phyloP scores from a whole-genome alignment of 2,329 filamentous ascomycete species.

The Aspergillus sp. region DNA sequence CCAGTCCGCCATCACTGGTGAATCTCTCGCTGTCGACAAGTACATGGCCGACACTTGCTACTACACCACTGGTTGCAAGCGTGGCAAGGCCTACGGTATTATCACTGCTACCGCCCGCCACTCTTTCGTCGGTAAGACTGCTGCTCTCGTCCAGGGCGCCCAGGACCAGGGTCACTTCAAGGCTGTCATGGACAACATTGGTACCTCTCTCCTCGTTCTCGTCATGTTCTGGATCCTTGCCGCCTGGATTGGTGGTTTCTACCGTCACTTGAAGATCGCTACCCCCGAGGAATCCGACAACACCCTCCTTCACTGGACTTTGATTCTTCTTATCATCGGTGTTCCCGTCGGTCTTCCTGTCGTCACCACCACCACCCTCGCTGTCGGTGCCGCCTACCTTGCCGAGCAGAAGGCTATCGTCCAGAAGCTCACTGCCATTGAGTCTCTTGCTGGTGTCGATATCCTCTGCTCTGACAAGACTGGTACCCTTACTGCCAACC shows the following conservation, averaged over 20 bases:
- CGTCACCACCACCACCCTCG: constrained; percentile 74
- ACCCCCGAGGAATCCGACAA: constrained; percentile 53
- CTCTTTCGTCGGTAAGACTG: constrained; percentile 76
- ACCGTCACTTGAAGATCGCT: constrained; percentile 64
- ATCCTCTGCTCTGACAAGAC: constrained; percentile 82
- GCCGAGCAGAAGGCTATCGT: constrained; percentile 77
- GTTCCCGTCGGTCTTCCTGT: constrained; percentile 78
- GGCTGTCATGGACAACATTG: constrained; percentile 80
- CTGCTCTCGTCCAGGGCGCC: constrained; percentile 70
- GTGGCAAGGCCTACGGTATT: constrained; percentile 72
- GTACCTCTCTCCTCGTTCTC: constrained; percentile 69
- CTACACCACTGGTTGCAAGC: constrained; percentile 81
- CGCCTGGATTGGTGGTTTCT: constrained; percentile 78
- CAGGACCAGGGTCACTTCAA: constrained; percentile 78
- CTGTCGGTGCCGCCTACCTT: constrained; percentile 74
- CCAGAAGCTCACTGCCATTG: constrained; percentile 76
- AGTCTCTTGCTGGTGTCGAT: constrained; percentile 72
- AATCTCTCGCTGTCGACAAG: constrained; percentile 64
- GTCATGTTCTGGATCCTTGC: constrained; percentile 76
- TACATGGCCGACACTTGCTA: constrained; percentile 73
- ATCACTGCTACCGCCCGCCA: constrained; percentile 66
- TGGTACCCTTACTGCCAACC: constrained; percentile 62
- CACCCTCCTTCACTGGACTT: constrained; percentile 67
- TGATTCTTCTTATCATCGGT: constrained; percentile 74
- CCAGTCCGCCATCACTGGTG: constrained; percentile 78